Evolutionary conservation across 2,329 filamentous ascomycete species (phyloP).

Genomic region (Colletotrichum cuscutae): DNA sequence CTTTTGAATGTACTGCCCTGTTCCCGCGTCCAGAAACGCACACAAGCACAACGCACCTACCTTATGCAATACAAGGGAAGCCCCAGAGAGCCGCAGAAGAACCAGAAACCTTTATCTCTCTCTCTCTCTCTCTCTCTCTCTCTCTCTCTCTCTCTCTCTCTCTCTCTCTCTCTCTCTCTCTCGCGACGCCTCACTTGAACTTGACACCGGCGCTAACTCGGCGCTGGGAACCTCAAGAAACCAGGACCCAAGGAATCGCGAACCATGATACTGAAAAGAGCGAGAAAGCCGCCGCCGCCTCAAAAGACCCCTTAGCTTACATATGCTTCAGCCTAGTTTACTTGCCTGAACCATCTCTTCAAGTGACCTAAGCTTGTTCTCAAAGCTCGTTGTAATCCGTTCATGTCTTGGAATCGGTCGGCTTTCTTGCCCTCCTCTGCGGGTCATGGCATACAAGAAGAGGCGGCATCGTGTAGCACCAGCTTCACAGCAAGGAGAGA

Average conservation of each 20-base stretch:
- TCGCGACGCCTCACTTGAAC: not conserved
- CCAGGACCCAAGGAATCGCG: not conserved
- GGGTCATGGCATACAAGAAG: not conserved
- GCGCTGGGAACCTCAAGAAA: not conserved
- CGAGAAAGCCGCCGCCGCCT: not conserved
- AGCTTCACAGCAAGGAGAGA: not conserved
- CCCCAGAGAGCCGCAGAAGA: not conserved
- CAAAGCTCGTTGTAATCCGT: not conserved
- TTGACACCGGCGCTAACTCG: constrained; percentile 11
- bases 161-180: not conserved
- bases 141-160: not conserved
- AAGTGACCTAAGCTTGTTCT: no score
- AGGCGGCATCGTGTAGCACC: not conserved
- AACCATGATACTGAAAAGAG: not conserved
- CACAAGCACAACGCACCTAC: not conserved
- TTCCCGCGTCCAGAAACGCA: not conserved
- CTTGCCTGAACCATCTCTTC: not conserved
- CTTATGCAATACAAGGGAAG: not conserved
- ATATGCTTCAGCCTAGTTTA: not conserved
- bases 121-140: not conserved
- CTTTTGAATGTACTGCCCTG: not conserved
- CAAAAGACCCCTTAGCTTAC: not conserved
- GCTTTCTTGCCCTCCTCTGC: not conserved
- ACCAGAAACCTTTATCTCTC: not conserved
- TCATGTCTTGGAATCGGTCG: constrained; percentile 16